Evolutionary conservation across 2,329 filamentous ascomycete species (phyloP).

Genomic region (Ophiostoma australiae): DNA sequence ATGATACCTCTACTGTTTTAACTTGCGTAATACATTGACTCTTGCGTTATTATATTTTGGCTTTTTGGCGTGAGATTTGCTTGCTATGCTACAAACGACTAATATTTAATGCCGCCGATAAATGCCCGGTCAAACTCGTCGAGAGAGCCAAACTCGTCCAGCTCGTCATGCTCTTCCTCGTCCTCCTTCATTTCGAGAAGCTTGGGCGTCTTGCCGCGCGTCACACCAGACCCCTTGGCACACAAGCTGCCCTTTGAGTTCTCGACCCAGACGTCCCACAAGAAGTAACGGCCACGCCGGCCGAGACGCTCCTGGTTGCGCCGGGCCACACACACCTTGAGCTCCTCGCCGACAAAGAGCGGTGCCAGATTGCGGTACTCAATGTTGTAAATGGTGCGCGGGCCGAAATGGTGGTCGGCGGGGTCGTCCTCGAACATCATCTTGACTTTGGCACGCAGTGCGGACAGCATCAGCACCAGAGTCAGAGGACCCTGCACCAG

Average conservation of each 20-base stretch:
- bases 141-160: conserved; percentile 16
- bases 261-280: conserved; percentile 63
- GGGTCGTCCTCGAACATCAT: conserved; percentile 37
- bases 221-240: conserved; percentile 48
- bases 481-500: conserved; percentile 85
- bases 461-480: conserved; percentile 68
- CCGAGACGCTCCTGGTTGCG: conserved; percentile 38
- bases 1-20: conserved; percentile 20
- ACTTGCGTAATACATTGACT: conserved; percentile 7
- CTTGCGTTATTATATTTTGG: background rate
- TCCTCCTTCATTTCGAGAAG: background rate
- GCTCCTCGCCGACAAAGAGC: conserved; percentile 66
- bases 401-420: background rate
- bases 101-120: background rate
- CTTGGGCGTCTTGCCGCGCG: conserved; percentile 4
- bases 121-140: conserved; percentile 8
- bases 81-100: background rate
- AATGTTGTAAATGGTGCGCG: conserved; percentile 14
- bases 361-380: conserved; percentile 79
- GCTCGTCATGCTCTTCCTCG: conserved; percentile 9
- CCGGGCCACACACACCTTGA: conserved; percentile 63
- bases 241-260: conserved; percentile 56
- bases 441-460: conserved; percentile 47
- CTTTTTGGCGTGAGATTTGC: background rate
- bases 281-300: conserved; percentile 38